A percentile compares a stretch with the other conserved stretches of the same genome.
phyloP scores from a whole-genome alignment of 2,329 filamentous ascomycete species.

The Fusarium falciforme region DNA sequence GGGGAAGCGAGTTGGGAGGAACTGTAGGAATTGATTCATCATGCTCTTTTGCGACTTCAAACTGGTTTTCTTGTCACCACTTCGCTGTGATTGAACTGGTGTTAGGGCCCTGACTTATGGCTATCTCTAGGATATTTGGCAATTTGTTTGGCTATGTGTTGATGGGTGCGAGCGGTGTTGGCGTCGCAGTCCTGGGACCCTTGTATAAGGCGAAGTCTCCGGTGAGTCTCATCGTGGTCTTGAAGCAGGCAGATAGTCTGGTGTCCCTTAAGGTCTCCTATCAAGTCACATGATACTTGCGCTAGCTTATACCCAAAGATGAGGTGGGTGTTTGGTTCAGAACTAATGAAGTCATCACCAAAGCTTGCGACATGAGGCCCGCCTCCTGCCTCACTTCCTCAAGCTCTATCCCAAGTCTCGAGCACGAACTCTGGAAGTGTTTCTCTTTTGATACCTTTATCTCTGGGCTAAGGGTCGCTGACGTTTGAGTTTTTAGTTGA shows the following conservation, averaged over 20 bases:
- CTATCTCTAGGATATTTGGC: not conserved
- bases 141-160: not conserved
- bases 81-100: not conserved
- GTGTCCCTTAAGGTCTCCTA: too few species aligned
- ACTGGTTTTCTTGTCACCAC: not conserved
- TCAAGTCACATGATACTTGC: not conserved
- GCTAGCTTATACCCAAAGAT: not conserved
- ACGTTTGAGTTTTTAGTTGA: not conserved
- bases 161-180: not conserved
- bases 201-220: not conserved
- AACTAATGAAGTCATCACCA: not conserved
- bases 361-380: not conserved
- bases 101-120: not conserved
- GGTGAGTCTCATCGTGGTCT: not conserved
- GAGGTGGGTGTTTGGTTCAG: too few species aligned
- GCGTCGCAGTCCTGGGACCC: not conserved
- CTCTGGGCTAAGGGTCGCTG: accelerated
- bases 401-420: not conserved
- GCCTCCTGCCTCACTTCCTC: not conserved
- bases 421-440: too few species aligned
- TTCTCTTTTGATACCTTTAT: not conserved
- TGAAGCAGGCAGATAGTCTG: not conserved
- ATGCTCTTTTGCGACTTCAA: slow-evolving; percentile 37
- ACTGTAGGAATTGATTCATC: slow-evolving; percentile 45
- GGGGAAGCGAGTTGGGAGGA: slow-evolving; percentile 31